Conservation (phyloP, 176 grass and related monocot genomes). For the Leersia perrieri region DNA sequence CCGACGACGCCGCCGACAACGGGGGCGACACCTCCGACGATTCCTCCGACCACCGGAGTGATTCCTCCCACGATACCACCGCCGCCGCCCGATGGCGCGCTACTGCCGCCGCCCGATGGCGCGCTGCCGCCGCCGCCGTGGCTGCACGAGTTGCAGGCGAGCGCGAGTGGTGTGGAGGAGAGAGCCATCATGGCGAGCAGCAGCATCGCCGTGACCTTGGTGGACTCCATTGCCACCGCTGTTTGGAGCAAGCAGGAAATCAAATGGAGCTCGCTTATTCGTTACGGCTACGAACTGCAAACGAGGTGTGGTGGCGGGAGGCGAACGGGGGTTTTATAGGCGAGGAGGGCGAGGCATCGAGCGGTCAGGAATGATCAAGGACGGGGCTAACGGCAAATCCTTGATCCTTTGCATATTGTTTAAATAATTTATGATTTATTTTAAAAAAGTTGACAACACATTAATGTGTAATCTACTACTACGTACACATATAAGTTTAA, state of each 20-base stretch:
- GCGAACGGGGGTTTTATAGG: slow-evolving; percentile 35
- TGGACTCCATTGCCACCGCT: slow-evolving; percentile 46
- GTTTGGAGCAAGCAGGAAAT: background rate
- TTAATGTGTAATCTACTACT: no score
- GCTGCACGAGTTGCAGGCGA: slow-evolving; percentile 31
- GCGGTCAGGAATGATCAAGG: background rate
- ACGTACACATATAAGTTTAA: no score
- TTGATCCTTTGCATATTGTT: no score
- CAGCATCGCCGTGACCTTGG: slow-evolving; percentile 54
- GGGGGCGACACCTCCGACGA: background rate
- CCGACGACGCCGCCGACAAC: background rate
- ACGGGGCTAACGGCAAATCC: no score
- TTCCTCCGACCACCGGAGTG: no score
- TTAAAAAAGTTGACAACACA: no score
- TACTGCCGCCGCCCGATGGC: background rate
- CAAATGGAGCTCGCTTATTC: background rate
- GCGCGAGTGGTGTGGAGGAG: slow-evolving; percentile 38
- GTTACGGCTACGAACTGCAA: background rate
- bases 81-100: background rate
- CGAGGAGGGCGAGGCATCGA: background rate
- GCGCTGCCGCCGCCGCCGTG: background rate
- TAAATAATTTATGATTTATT: no score
- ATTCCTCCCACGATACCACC: background rate
- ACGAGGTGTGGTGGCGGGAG: background rate
- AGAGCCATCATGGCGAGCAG: slow-evolving; percentile 49